Conservation (phyloP, 139 green algal species). For the Monoraphidium neglectum region DNA sequence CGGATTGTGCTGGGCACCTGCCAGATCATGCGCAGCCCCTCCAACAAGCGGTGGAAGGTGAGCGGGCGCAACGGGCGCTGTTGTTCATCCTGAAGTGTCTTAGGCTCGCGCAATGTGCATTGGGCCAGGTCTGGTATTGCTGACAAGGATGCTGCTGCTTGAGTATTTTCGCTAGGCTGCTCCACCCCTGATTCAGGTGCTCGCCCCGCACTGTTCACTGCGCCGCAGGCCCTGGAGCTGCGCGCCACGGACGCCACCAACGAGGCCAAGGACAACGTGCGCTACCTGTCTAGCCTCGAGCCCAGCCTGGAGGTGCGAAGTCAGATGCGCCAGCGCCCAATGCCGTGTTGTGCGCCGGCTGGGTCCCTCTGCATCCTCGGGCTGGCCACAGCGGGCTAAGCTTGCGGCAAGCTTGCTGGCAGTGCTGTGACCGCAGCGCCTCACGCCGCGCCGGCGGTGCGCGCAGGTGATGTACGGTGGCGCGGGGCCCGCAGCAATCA, state of each 20-base stretch:
- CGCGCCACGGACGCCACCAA: constrained; percentile 82
- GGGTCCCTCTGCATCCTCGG: not conserved
- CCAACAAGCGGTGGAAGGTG: not conserved
- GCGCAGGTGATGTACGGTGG: constrained; percentile 10
- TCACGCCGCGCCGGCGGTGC: too few species aligned
- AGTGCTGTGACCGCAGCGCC: too few species aligned
- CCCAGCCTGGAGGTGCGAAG: constrained; percentile 69
- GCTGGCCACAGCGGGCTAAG: too few species aligned
- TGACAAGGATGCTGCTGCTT: too few species aligned
- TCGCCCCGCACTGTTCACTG: too few species aligned
- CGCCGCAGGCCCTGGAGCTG: constrained; percentile 79
- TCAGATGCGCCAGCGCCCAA: not conserved
- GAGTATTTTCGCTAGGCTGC: too few species aligned
- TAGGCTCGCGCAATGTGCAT: too few species aligned
- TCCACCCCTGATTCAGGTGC: too few species aligned
- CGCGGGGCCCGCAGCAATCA: constrained; percentile 59
- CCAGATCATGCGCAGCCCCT: constrained; percentile 49
- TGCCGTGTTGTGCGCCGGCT: not conserved
- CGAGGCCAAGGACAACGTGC: constrained; percentile 94
- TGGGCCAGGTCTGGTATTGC: too few species aligned
- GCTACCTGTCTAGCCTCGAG: constrained; percentile 90
- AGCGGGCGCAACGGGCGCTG: too few species aligned
- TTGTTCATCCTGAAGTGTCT: too few species aligned
- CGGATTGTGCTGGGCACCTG: constrained; percentile 78
- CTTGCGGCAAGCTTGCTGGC: too few species aligned